phyloP scores from a whole-genome alignment of 2,329 filamentous ascomycete species.

The Fusarium udum region DNA sequence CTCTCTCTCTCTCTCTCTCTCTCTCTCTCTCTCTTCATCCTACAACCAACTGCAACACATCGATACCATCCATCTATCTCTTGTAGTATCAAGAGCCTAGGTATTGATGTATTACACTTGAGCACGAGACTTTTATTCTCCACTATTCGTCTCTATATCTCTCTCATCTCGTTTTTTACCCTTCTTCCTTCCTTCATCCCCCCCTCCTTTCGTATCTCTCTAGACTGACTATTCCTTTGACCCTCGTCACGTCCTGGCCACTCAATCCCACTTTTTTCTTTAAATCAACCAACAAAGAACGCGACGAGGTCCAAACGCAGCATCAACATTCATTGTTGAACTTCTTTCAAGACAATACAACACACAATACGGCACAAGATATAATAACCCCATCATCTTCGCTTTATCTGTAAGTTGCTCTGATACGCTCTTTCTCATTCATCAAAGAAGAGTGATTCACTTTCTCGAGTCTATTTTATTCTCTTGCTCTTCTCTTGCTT shows the following conservation, averaged over 20 bases:
- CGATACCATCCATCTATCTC: neutral
- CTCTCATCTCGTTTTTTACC: conserved; percentile 12
- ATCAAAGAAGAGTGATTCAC: conserved; percentile 13
- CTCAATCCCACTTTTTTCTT: conserved; percentile 37
- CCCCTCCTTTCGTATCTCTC: conserved; percentile 11
- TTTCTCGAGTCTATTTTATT: neutral
- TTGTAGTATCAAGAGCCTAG: neutral
- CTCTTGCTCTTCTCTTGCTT: neutral
- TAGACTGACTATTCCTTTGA: conserved; percentile 7
- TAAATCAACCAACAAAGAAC: conserved; percentile 28
- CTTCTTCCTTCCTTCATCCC: neutral
- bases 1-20: neutral
- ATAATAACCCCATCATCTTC: neutral
- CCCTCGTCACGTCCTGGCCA: conserved; percentile 20
- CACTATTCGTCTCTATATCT: conserved; percentile 23
- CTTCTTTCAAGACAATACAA: neutral
- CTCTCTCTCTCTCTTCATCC: neutral
- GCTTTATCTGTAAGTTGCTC: conserved; percentile 1
- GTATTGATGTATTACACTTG: conserved; percentile 31
- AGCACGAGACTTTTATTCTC: conserved; percentile 31
- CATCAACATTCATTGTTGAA: conserved; percentile 8
- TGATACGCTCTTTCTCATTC: conserved; percentile 2
- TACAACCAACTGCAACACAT: conserved; percentile 1
- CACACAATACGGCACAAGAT: neutral
- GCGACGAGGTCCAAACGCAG: conserved; percentile 12